Percentiles rank a stretch among this genome's conserved stretches.
Conservation (phyloP, 2,329 filamentous ascomycete species). For the Aspergillus aculeatinus region DNA sequence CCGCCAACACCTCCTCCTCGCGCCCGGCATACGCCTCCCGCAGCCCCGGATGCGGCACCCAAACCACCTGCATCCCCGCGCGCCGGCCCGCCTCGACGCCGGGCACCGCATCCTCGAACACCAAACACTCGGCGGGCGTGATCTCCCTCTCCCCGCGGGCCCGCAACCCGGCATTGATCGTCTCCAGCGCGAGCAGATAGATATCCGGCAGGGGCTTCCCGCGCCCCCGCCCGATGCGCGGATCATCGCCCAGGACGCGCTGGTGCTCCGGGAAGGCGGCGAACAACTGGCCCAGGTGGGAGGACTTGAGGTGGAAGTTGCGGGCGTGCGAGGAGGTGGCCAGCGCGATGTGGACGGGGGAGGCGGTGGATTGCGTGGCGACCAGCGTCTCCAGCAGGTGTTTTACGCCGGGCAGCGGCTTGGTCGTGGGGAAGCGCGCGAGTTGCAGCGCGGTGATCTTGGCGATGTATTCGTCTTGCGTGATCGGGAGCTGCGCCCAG, state of each 20-base stretch:
- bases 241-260: constrained; percentile 81
- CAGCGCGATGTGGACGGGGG: constrained; percentile 73
- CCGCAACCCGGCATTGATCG: constrained; percentile 72
- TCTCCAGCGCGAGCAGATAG: constrained; percentile 79
- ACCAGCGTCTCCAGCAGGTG: constrained; percentile 57
- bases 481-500: constrained; percentile 84
- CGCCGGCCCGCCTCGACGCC: constrained; percentile 87
- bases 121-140: constrained; percentile 80
- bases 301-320: constrained; percentile 77
- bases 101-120: constrained; percentile 93
- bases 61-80: constrained; percentile 91
- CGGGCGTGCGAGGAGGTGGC: constrained; percentile 73
- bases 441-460: constrained; percentile 65
- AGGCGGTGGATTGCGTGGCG: constrained; percentile 35
- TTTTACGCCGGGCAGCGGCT: constrained; percentile 75
- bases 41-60: constrained; percentile 82
- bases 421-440: constrained; percentile 69
- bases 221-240: constrained; percentile 71
- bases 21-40: constrained; percentile 72
- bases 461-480: constrained; percentile 63
- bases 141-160: constrained; percentile 61
- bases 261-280: constrained; percentile 64
- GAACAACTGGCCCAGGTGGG: constrained; percentile 54
- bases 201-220: constrained; percentile 96
- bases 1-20: constrained; percentile 80